phyloP scores from a whole-genome alignment of 306 rosid species.

The Trifolium repens region DNA sequence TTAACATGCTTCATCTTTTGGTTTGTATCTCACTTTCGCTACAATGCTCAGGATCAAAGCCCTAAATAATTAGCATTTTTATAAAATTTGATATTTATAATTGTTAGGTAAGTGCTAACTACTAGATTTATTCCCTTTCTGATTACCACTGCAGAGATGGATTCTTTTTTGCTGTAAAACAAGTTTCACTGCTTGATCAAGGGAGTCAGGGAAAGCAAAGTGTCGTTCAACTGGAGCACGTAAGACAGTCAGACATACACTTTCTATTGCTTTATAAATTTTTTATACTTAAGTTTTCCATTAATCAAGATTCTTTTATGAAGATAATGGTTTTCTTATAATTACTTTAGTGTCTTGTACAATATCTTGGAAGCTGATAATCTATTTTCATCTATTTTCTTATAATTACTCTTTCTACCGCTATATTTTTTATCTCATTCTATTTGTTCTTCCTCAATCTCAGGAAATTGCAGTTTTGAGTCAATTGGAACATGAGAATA shows the following conservation, averaged over 20 bases:
- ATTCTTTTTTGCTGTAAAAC: slow-evolving; percentile 84
- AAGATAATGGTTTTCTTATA: slow-evolving; percentile 1
- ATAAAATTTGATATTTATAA: slow-evolving; percentile 21
- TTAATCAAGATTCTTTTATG: slow-evolving; percentile 17
- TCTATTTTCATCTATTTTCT: slow-evolving; percentile 5
- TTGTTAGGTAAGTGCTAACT: slow-evolving; percentile 16
- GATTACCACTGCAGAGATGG: slow-evolving; percentile 62
- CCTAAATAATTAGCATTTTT: slow-evolving; percentile 24
- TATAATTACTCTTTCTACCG: slow-evolving; percentile 28
- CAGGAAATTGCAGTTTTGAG: slow-evolving; percentile 97
- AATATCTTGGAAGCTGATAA: slow-evolving; percentile 11
- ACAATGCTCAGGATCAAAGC: slow-evolving; percentile 8
- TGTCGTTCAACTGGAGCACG: slow-evolving; percentile 84
- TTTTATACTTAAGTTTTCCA: slow-evolving; percentile 6
- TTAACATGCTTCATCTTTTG: slow-evolving; percentile 11
- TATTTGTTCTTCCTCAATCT: slow-evolving; percentile 22
- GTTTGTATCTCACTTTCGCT: neutral
- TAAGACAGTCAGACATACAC: slow-evolving; percentile 35
- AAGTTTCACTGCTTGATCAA: slow-evolving; percentile 95
- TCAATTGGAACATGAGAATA: slow-evolving; percentile 89
- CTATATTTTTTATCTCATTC: slow-evolving; percentile 35
- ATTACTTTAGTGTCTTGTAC: slow-evolving; percentile 20
- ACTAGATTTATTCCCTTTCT: slow-evolving; percentile 12
- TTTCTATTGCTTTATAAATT: slow-evolving; percentile 39
- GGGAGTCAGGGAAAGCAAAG: slow-evolving; percentile 87